Evolutionary conservation across 2,329 filamentous ascomycete species (phyloP), one percentile per base, ranked within the genome.

Genomic region (Amauroascus verrucosus): DNA sequence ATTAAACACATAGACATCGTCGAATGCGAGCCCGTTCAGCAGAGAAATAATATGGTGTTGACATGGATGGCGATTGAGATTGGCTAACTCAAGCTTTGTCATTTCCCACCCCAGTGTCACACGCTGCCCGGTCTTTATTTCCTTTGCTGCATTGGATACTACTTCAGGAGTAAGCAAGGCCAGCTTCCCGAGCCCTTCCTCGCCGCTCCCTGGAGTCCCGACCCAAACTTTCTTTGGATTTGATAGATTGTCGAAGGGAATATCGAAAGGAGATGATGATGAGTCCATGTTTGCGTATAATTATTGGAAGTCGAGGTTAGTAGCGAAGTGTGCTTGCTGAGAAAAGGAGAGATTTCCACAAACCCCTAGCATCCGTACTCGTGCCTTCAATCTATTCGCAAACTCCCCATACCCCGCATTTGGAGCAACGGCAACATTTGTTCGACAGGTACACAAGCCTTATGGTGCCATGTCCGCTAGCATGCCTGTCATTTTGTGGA

Each of bases 71-170:
- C 79, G 71, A 41, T 73, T 73, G 58, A 80, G 75, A 56, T 76
- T 75, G 1, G 78, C 75, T 58, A 75, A 72, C 54, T 81, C 76
- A 2, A 80, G 65, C 59, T 81, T 80, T 18, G 72, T 75, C 56
- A 81, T 62, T 22, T 77, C 74, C 78, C 78, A 81, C 24, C 73
- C 72, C 37, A 82, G 68, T 8, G 74, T 74, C 22, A 80, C 72
- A 30, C 77, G 70, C 18, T 68, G 67, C 11, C 79, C 79, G 0
- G 73, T 75, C 37, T 67, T 70, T 59, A 81, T 80, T 58, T 78
- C 74, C 4, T 68, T 66, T 1, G 78, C 77, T 0, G 75, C 71
- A 20, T 68, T 67, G 5, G 73, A 71, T 2, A 81, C 75, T 1
- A 76, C 65, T 1, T 77, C 70, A 1, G 77, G 74, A 0, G 78